Percentiles rank a stretch among this genome's conserved stretches.
phyloP scores from a whole-genome alignment of 495 filamentous ascomycete genomes.

The Penicillium argentinense region DNA sequence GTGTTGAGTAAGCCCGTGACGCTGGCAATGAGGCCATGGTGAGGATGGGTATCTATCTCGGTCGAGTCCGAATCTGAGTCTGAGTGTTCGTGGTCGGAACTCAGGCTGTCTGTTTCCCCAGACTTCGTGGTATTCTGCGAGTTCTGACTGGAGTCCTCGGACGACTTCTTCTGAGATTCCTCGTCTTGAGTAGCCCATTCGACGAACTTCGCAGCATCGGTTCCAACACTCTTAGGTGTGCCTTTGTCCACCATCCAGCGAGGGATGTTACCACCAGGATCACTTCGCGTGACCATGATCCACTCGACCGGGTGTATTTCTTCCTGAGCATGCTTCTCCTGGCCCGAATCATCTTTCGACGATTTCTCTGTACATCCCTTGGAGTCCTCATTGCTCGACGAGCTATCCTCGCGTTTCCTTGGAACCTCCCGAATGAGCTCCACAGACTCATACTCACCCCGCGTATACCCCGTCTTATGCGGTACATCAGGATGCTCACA shows the following conservation, averaged over 20 bases:
- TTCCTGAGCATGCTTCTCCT: conserved; percentile 49
- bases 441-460: conserved; percentile 87
- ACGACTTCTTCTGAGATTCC: conserved; percentile 34
- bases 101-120: conserved; percentile 6
- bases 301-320: conserved; percentile 76
- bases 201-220: conserved; percentile 81
- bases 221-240: conserved; percentile 79
- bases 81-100: conserved; percentile 6
- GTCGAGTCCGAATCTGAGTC: conserved; percentile 19
- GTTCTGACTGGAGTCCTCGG: conserved; percentile 6
- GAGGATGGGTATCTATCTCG: conserved; percentile 23
- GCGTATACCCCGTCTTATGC: conserved; percentile 65
- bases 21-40: conserved; percentile 46
- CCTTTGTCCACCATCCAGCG: conserved; percentile 93
- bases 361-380: conserved; percentile 27
- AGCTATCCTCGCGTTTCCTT: conserved; percentile 7
- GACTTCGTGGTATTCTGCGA: conserved; percentile 9
- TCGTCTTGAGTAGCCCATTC: conserved; percentile 70
- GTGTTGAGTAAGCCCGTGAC: conserved; percentile 42
- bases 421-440: conserved; percentile 88
- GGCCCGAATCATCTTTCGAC: conserved; percentile 29
- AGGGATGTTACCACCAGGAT: conserved; percentile 89
- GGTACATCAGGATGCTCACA: conserved; percentile 72
- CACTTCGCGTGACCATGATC: conserved; percentile 95
- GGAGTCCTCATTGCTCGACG: neutral